phyloP scores from a whole-genome alignment of 116 monocot species.

The Papilionanthe hybrid region DNA sequence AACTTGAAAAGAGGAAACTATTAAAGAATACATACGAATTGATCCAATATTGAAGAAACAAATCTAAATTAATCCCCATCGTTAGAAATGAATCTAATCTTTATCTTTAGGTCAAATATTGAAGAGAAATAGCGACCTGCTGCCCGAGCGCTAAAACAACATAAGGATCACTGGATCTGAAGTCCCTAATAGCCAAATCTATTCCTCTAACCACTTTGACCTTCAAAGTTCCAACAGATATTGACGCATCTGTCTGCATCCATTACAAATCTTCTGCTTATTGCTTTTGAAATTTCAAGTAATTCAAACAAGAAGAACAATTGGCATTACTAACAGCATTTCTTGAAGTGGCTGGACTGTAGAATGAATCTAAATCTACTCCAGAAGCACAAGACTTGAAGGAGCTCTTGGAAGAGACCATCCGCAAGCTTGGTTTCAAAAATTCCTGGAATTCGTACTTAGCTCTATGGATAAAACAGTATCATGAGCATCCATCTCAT shows the following conservation, averaged over 20 bases:
- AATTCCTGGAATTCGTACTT: constrained; percentile 95
- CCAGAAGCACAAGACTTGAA: constrained; percentile 43
- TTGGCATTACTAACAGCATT: constrained; percentile 33
- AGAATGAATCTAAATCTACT: constrained; percentile 22
- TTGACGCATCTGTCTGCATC: constrained; percentile 10
- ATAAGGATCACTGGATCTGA: constrained; percentile 89
- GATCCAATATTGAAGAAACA: background rate
- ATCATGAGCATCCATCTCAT: background rate
- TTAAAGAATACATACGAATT: background rate
- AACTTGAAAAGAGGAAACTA: background rate
- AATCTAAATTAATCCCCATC: background rate
- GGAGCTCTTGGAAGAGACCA: constrained; percentile 66
- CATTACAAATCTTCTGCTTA: background rate
- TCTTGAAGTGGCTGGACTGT: constrained; percentile 34
- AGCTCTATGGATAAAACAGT: constrained; percentile 35
- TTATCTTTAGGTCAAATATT: background rate
- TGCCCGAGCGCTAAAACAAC: constrained; percentile 71
- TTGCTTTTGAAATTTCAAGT: background rate
- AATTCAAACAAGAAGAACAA: constrained; percentile 2
- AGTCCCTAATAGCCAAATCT: constrained; percentile 84
- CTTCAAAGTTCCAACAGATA: constrained; percentile 64
- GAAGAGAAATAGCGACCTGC: constrained; percentile 44
- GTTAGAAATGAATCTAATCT: background rate
- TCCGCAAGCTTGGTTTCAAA: constrained; percentile 84
- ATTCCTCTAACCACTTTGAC: constrained; percentile 78